Percentiles rank a stretch among this genome's conserved stretches.
phyloP scores from a whole-genome alignment of 306 rosid species.

The Lathyrus oleraceus region DNA sequence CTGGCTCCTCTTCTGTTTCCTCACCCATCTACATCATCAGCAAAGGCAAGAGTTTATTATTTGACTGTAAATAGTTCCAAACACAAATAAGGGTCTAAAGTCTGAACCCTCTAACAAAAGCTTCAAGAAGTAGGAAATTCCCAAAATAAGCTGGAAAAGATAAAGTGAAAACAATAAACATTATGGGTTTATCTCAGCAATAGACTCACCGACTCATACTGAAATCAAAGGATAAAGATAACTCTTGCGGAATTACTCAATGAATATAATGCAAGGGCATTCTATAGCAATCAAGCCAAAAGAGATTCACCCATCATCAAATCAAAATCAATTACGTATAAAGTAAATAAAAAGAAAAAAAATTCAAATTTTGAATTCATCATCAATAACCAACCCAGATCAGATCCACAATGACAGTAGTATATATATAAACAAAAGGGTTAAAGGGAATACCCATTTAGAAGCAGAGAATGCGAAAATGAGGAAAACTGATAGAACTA shows the following conservation, averaged over 20 bases:
- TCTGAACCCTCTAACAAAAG: background rate
- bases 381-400: constrained; percentile 17
- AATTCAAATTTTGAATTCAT: background rate
- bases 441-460: constrained; percentile 17
- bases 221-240: background rate
- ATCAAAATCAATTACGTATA: background rate
- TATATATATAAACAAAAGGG: background rate
- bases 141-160: constrained; percentile 3
- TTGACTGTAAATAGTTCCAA: background rate
- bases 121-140: background rate
- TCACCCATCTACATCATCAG: constrained; percentile 53
- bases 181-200: background rate
- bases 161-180: constrained; percentile 1
- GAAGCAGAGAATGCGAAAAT: constrained; percentile 47
- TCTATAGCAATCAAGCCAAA: background rate
- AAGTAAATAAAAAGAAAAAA: background rate
- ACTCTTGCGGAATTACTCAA: background rate
- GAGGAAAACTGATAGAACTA: constrained; percentile 50
- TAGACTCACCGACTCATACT: background rate
- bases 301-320: background rate
- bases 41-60: constrained; percentile 15
- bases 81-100: background rate
- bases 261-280: constrained; percentile 15
- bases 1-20: constrained; percentile 63
- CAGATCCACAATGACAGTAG: constrained; percentile 24